These are phyloP conservation scores for Zalaria sp. DNA, from an alignment of 2,329 filamentous ascomycete genomes.

Conservation along the genomic window DNA sequence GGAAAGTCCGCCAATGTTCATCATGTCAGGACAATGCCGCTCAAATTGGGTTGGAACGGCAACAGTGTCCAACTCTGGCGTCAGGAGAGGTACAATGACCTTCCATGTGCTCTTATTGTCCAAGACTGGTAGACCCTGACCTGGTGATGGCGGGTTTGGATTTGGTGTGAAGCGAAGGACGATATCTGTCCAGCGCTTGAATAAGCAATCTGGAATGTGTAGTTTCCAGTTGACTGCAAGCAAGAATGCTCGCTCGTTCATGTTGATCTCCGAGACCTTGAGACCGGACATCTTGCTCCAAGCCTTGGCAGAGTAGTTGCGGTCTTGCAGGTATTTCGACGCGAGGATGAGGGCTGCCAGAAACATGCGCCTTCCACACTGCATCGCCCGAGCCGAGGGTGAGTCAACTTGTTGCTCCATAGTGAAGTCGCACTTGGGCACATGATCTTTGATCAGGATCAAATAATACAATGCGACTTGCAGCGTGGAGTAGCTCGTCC, in stretches of 20 bases:
- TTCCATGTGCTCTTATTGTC: slow-evolving; percentile 21
- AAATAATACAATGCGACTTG: slow-evolving; percentile 96
- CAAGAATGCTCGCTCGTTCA: slow-evolving; percentile 88
- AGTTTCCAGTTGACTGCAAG: slow-evolving; percentile 85
- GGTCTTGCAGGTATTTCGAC: slow-evolving; percentile 94
- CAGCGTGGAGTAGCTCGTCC: slow-evolving; percentile 92
- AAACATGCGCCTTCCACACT: slow-evolving; percentile 96
- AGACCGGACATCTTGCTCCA: slow-evolving; percentile 99
- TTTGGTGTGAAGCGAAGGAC: slow-evolving; percentile 70
- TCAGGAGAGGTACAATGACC: slow-evolving; percentile 39
- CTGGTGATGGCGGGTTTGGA: slow-evolving; percentile 14
- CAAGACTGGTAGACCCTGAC: slow-evolving; percentile 6
- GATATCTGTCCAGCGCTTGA: slow-evolving; percentile 88
- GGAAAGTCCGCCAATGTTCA: not conserved
- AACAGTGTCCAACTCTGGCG: slow-evolving; percentile 38
- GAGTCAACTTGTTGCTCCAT: slow-evolving; percentile 69
- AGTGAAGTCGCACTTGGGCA: slow-evolving; percentile 72
- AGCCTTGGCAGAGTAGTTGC: slow-evolving; percentile 91
- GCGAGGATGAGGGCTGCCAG: slow-evolving; percentile 86
- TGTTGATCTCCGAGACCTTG: slow-evolving; percentile 84
- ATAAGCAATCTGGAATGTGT: slow-evolving; percentile 78
- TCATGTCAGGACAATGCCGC: not conserved
- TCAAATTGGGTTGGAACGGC: not conserved
- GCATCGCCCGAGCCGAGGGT: slow-evolving; percentile 62
- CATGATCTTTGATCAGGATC: slow-evolving; percentile 80